Evolutionary conservation across 2,329 filamentous ascomycete species (phyloP).

Genomic region (Penicillium brasilianum): DNA sequence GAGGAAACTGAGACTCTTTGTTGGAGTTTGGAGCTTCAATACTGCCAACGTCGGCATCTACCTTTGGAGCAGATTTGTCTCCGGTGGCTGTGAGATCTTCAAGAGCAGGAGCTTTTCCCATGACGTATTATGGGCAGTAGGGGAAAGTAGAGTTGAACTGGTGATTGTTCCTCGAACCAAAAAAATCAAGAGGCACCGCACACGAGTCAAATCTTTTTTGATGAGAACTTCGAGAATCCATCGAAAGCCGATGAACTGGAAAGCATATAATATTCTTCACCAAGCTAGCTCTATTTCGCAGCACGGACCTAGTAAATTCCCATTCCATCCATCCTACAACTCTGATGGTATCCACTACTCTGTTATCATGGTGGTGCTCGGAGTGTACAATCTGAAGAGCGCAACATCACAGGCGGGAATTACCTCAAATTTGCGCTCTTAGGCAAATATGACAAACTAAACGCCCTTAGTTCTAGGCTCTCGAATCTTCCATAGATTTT

Average conservation of each 20-base stretch:
- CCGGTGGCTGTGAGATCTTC: background rate
- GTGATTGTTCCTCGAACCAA: background rate
- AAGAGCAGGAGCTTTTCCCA: background rate
- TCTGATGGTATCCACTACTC: too few relatives aligned
- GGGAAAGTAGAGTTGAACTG: background rate
- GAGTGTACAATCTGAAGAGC: too few relatives aligned
- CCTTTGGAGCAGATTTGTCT: background rate
- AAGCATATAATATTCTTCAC: too few relatives aligned
- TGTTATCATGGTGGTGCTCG: too few relatives aligned
- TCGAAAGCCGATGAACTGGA: too few relatives aligned
- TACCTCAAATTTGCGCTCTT: background rate
- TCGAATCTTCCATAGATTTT: background rate
- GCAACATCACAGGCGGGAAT: too few relatives aligned
- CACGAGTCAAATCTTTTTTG: too few relatives aligned
- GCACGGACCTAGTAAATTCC: too few relatives aligned
- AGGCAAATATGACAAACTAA: background rate
- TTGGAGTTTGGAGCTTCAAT: background rate
- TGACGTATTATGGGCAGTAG: background rate
- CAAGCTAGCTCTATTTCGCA: too few relatives aligned
- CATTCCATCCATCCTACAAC: too few relatives aligned
- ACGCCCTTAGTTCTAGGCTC: background rate
- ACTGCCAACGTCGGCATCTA: background rate
- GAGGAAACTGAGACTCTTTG: conserved; percentile 24
- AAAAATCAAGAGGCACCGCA: too few relatives aligned
- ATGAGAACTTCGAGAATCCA: too few relatives aligned